A percentile compares a stretch with the other conserved stretches of the same genome.
These are phyloP conservation scores for Zygosaccharomyces sapae DNA, from an alignment of 1,139 yeast species.

Conservation along the genomic window DNA sequence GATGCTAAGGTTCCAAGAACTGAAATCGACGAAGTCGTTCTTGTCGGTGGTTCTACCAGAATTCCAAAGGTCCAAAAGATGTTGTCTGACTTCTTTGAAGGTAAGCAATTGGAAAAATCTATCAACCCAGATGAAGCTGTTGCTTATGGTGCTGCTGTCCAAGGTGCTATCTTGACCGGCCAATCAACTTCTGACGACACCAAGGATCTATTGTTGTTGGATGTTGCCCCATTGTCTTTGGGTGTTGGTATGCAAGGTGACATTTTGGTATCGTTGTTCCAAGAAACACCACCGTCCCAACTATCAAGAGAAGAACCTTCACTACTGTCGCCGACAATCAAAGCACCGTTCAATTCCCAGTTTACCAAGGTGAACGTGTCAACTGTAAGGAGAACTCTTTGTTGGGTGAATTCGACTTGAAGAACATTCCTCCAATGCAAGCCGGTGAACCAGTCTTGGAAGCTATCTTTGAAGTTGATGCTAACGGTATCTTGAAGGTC, in stretches of 20 bases:
- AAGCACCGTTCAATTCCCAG: constrained; percentile 99
- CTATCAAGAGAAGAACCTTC: constrained; percentile 99
- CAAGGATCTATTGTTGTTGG: constrained; percentile 94
- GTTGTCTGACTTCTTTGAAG: constrained; percentile 96
- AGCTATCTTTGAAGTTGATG: constrained; percentile 99
- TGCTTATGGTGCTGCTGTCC: constrained; percentile 96
- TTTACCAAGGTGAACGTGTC: constrained; percentile 99
- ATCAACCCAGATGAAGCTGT: constrained; percentile 99
- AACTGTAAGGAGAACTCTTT: constrained; percentile 99
- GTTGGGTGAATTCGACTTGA: constrained; percentile 98
- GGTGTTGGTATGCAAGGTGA: constrained; percentile 99
- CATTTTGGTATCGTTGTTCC: constrained; percentile 98
- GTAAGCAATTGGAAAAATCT: constrained; percentile 93
- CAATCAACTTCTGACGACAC: constrained; percentile 96
- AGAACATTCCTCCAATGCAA: constrained; percentile 98
- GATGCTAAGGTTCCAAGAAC: constrained; percentile 91
- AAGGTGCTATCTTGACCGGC: constrained; percentile 98
- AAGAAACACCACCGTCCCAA: constrained; percentile 99
- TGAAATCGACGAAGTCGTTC: constrained; percentile 89
- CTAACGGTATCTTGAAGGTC: constrained; percentile 99
- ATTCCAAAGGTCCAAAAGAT: constrained; percentile 98
- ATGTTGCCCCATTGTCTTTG: constrained; percentile 96
- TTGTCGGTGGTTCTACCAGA: constrained; percentile 99
- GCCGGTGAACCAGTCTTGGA: constrained; percentile 99
- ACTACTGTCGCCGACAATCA: constrained; percentile 99